Base-by-base conservation (phyloP, 2,329 filamentous ascomycete species). In the Trichoderma koningiopsis region DNA sequence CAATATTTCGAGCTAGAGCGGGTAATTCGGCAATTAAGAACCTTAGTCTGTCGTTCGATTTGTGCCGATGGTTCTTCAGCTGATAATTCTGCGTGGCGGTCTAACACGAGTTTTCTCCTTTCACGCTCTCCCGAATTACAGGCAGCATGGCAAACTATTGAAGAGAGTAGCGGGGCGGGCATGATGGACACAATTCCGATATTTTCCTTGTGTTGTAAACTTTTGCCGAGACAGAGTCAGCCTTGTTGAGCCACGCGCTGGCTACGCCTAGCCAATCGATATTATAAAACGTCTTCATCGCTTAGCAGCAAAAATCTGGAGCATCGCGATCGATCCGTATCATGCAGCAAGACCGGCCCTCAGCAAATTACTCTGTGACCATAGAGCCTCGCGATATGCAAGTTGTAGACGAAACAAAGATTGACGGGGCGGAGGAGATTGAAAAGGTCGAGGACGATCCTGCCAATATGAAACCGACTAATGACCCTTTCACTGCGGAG, bases 21-120 rank as follows among this genome's bases (percentile, higher is more conserved):
- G 61, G 31, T 64, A 55, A 64, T 64, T 64, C 61, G 47, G 61
- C 33, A 55, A 64, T 37, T 55, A 55, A 33, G 47, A 37, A 4
- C n/a, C 47, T 40, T 49, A 35, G 43, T 31, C 29, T 35, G 33
- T 35, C 14, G 14, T 37, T 52, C 43, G 6, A 8, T 43, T 19
- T 33, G 37, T 49, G 29, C 37, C 58, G 35, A 35, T 13, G 31
- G 5, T 16, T 62, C 35, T 62, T 27, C 47, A 35, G 11, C 13
- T 19, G 14, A 49, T 22, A 1, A 55, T 24, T 27, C n/a, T 22
- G 22, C 11, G 19, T 52, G 14, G 24, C 37, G 58, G 24, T 35
- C n/a, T n/a, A n/a, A 22, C 40, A 16, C 29, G 24, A 14, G 13
- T 35, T 27, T 52, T 49, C 47, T 37, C 49, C 43, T 22, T 52